Conservation (phyloP, 306 rosid genomes). For the Arachis hypogaea region DNA sequence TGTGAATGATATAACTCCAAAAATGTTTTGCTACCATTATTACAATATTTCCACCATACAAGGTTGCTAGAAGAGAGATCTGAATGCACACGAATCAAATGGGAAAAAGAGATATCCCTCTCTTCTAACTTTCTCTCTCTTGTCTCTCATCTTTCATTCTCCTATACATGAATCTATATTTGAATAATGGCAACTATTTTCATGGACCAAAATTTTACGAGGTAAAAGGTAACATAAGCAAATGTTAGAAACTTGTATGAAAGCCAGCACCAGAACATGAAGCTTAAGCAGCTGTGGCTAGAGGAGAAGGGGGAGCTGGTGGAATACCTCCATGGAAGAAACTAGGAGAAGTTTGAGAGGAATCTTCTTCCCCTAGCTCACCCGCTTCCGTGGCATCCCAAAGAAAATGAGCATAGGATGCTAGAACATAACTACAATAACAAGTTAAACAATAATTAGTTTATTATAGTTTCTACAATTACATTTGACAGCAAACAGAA, state of each 20-base stretch:
- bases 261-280: slow-evolving; percentile 38
- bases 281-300: slow-evolving; percentile 68
- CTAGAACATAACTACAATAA: slow-evolving; percentile 76
- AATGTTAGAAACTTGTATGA: slow-evolving; percentile 42
- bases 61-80: neutral
- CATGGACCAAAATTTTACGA: slow-evolving; percentile 43
- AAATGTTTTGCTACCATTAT: neutral
- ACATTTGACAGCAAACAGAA: neutral
- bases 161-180: slow-evolving; percentile 28
- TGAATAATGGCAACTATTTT: slow-evolving; percentile 34
- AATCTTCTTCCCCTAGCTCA: slow-evolving; percentile 41
- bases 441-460: slow-evolving; percentile 13
- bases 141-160: slow-evolving; percentile 25
- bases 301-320: slow-evolving; percentile 45
- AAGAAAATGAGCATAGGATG: slow-evolving; percentile 82
- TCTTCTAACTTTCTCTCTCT: neutral
- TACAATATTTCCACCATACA: neutral
- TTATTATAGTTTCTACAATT: neutral
- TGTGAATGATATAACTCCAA: slow-evolving; percentile 17
- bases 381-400: slow-evolving; percentile 88
- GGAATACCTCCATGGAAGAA: slow-evolving; percentile 57
- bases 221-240: slow-evolving; percentile 42
- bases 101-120: slow-evolving; percentile 4
- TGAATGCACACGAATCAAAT: neutral
- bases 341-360: slow-evolving; percentile 35